Percentiles rank a stretch among this genome's conserved stretches.
These are phyloP conservation scores for Vanrija humicola DNA, from an alignment of 1,284 basidiomycete species.

Conservation along the genomic window DNA sequence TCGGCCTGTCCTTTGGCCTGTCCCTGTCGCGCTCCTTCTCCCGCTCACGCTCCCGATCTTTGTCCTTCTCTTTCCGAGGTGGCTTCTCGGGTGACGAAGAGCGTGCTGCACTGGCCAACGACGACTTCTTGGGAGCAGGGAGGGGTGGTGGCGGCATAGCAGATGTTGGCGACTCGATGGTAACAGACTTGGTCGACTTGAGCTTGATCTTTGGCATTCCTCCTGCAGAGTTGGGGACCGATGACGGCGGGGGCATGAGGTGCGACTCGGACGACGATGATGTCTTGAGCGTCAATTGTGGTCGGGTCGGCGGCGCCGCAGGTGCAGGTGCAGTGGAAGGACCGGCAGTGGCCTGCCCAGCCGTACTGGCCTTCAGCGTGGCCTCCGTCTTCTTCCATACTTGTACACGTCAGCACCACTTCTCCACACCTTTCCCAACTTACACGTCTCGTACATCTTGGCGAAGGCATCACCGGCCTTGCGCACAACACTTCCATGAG, in stretches of 20 bases:
- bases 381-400: conserved; percentile 40
- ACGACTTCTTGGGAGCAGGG: conserved; percentile 15
- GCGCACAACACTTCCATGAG: conserved; percentile 66
- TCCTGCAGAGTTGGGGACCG: conserved; percentile 1
- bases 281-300: not conserved
- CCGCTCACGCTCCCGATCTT: not conserved
- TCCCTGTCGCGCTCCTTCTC: conserved; percentile 1
- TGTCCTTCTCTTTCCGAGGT: not conserved
- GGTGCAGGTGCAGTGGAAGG: conserved; percentile 9
- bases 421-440: conserved; percentile 37
- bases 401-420: conserved; percentile 8
- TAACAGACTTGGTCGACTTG: conserved; percentile 30
- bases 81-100: not conserved
- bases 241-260: conserved; percentile 19
- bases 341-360: not conserved
- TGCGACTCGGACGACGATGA: not conserved
- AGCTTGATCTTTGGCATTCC: conserved; percentile 29
- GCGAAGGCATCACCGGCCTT: conserved; percentile 74
- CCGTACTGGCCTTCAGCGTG: conserved; percentile 22
- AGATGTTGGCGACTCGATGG: conserved; percentile 16
- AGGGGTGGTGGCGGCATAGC: conserved; percentile 44
- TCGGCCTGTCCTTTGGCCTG: not conserved
- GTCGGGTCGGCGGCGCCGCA: not conserved
- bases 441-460: conserved; percentile 77
- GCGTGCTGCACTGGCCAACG: not conserved